Conservation (phyloP, 192 early-diverging fungal genomes). For the Coemansia sp. region DNA sequence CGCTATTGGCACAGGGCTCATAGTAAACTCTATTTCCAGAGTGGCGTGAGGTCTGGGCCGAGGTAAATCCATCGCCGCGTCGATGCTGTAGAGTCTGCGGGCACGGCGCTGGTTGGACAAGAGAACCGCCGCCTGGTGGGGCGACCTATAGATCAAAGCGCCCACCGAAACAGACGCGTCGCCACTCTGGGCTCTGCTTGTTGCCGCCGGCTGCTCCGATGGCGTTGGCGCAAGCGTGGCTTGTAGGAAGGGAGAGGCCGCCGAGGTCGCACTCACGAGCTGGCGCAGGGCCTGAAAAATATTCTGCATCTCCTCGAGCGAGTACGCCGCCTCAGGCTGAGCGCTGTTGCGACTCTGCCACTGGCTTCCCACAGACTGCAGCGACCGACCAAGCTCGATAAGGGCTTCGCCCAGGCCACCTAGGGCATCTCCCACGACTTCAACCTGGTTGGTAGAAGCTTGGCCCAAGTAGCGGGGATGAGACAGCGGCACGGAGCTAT, state of each 20-base stretch:
- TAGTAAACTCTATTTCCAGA: background rate
- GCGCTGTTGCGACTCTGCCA: conserved; percentile 15
- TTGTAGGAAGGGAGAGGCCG: conserved; percentile 30
- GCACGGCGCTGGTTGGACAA: background rate
- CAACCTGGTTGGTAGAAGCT: conserved; percentile 14
- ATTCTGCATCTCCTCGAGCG: conserved; percentile 14
- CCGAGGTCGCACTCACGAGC: conserved; percentile 12
- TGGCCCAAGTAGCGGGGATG: conserved; percentile 18
- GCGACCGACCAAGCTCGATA: conserved; percentile 34
- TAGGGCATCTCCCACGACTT: conserved; percentile 16
- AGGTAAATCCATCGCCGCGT: background rate
- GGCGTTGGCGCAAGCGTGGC: conserved; percentile 4
- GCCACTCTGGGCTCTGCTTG: background rate
- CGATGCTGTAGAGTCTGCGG: background rate
- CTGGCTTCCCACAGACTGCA: conserved; percentile 27
- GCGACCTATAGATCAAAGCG: background rate
- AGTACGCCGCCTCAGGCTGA: background rate
- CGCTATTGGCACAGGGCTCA: background rate
- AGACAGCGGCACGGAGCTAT: background rate
- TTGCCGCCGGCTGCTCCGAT: background rate
- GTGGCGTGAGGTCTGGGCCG: background rate
- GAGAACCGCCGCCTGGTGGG: background rate
- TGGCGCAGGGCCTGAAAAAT: conserved; percentile 14
- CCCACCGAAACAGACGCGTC: background rate
- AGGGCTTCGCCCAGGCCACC: conserved; percentile 36